A percentile compares a stretch with the other conserved stretches of the same genome.
These are phyloP conservation scores for Talaromyces sp. DNA, from an alignment of 2,329 filamentous ascomycete genomes.

Conservation along the genomic window DNA sequence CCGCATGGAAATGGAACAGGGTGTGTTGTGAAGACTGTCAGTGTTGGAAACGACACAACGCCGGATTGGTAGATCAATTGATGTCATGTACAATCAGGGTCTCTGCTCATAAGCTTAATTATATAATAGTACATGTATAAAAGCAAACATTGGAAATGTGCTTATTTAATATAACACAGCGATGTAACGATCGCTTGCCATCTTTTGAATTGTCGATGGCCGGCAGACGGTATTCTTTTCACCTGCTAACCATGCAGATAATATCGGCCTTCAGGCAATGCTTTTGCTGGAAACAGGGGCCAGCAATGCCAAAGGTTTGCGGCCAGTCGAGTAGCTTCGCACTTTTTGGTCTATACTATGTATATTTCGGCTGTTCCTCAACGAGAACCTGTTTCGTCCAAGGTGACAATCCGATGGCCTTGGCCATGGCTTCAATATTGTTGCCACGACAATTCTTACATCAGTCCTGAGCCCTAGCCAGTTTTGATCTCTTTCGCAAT, in stretches of 20 bases:
- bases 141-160: neutral
- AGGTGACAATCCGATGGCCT: neutral
- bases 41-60: constrained; percentile 4
- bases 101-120: neutral
- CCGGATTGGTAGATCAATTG: constrained; percentile 7
- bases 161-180: neutral
- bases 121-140: neutral
- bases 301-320: neutral
- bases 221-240: neutral
- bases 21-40: constrained; percentile 3
- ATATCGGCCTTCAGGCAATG: too few relatives aligned
- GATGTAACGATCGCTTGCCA: neutral
- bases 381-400: neutral
- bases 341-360: neutral
- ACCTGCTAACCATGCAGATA: neutral
- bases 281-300: neutral
- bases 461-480: constrained; percentile 31
- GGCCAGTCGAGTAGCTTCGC: neutral
- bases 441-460: constrained; percentile 32
- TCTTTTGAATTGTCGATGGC: neutral
- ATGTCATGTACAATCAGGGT: neutral
- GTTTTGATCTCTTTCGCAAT: constrained; percentile 27
- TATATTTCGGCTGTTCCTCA: neutral
- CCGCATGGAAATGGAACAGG: constrained; percentile 1
- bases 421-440: too few relatives aligned